A percentile compares a stretch with the other conserved stretches of the same genome.
Evolutionary conservation across 2,329 filamentous ascomycete species (phyloP).

Genomic region (Paraconiothyrium sp.): DNA sequence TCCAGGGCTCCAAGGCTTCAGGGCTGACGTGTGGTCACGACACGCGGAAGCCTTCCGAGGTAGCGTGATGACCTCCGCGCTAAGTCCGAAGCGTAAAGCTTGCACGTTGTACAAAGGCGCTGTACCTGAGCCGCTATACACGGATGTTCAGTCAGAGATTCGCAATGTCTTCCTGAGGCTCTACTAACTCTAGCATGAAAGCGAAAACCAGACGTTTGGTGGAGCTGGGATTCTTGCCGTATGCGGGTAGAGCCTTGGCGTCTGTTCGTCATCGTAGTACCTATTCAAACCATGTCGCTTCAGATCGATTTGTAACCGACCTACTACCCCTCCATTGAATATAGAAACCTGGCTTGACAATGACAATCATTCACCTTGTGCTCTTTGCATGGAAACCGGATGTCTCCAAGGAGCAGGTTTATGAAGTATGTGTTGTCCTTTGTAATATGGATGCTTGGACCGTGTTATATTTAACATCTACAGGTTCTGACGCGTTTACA

Average conservation of each 20-base stretch:
- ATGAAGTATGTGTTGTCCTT: constrained; percentile 58
- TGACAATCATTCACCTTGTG: constrained; percentile 75
- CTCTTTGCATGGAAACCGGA: constrained; percentile 71
- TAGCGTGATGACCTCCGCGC: background rate
- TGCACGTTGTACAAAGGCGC: background rate
- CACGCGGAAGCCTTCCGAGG: constrained; percentile 8
- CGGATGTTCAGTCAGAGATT: background rate
- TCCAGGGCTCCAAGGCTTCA: too few relatives aligned
- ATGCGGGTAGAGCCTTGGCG: constrained; percentile 1
- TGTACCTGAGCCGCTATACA: background rate
- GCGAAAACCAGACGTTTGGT: background rate
- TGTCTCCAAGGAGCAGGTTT: constrained; percentile 59
- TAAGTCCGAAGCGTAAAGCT: background rate
- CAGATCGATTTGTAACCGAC: background rate
- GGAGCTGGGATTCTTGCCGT: background rate
- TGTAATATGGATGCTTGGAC: background rate
- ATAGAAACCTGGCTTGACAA: constrained; percentile 19
- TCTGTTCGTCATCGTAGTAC: constrained; percentile 15
- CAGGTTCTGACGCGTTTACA: constrained; percentile 68
- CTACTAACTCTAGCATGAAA: background rate
- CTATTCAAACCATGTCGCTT: background rate
- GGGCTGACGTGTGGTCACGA: background rate
- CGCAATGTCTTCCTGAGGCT: background rate
- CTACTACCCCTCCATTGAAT: background rate
- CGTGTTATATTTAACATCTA: constrained; percentile 21